These are phyloP conservation scores for Aspergillus taichungensis DNA, from an alignment of 495 filamentous ascomycete genomes.

Conservation along the genomic window DNA sequence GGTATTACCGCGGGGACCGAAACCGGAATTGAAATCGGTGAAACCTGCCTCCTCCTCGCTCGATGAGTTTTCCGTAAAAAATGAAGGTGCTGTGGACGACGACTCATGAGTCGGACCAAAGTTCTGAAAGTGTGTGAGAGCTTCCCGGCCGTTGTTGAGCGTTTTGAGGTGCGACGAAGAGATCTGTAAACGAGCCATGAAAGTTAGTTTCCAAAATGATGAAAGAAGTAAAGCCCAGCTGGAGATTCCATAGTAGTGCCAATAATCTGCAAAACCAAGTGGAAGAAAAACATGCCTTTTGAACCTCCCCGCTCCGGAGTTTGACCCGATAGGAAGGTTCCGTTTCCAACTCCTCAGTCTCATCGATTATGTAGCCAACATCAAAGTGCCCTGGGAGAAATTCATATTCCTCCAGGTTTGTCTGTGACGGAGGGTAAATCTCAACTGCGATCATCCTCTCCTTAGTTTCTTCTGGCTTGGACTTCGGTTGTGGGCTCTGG, in stretches of 20 bases:
- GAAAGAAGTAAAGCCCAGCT: too few species aligned
- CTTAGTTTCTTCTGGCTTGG: too few species aligned
- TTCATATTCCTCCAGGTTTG: slow-evolving; percentile 37
- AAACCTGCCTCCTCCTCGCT: slow-evolving; percentile 7
- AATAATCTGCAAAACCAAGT: too few species aligned
- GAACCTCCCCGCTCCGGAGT: slow-evolving; percentile 36
- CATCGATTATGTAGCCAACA: slow-evolving; percentile 30
- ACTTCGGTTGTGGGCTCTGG: too few species aligned
- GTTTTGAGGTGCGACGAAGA: slow-evolving; percentile 18
- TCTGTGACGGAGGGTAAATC: slow-evolving; percentile 23
- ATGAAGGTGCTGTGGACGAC: neutral
- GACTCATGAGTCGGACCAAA: neutral
- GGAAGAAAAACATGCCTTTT: slow-evolving; percentile 30
- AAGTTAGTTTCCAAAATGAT: too few species aligned
- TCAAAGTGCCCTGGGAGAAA: slow-evolving; percentile 37
- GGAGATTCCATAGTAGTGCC: too few species aligned
- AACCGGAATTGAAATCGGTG: neutral
- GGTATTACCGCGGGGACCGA: slow-evolving; percentile 1
- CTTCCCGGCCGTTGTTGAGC: slow-evolving; percentile 23
- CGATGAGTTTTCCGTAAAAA: slow-evolving; percentile 4
- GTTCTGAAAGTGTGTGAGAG: slow-evolving; percentile 21
- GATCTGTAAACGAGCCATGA: slow-evolving; percentile 12
- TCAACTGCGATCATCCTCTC: slow-evolving; percentile 20
- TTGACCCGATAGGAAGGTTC: slow-evolving; percentile 33
- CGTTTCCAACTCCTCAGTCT: slow-evolving; percentile 18